phyloP scores from a whole-genome alignment of 1,284 basidiomycete species.

The Cutaneotrichosporon daszewskae region DNA sequence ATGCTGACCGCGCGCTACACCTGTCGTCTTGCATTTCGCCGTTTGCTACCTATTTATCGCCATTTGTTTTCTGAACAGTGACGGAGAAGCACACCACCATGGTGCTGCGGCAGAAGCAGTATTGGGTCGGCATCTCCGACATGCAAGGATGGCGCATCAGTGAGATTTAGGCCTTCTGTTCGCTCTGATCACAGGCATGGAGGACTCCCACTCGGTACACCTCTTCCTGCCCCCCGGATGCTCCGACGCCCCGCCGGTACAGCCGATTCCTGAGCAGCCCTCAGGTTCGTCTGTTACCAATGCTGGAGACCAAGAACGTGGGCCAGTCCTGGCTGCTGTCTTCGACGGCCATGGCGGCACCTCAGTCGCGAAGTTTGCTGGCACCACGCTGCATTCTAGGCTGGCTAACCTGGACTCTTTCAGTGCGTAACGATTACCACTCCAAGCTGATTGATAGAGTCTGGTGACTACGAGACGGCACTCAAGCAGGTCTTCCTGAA shows the following conservation, averaged over 20 bases:
- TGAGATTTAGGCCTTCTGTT: slow-evolving; percentile 49
- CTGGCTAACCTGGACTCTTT: slow-evolving; percentile 71
- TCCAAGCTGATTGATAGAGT: slow-evolving; percentile 30
- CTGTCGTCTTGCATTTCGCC: too few species aligned
- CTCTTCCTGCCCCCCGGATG: slow-evolving; percentile 50
- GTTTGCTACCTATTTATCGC: too few species aligned
- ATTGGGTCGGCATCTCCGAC: slow-evolving; percentile 79
- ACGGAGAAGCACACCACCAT: slow-evolving; percentile 77
- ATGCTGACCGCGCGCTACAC: slow-evolving; percentile 1
- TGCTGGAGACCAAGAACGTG: slow-evolving; percentile 55
- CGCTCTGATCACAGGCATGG: slow-evolving; percentile 60
- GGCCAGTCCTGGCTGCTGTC: slow-evolving; percentile 78
- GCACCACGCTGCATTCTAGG: slow-evolving; percentile 79
- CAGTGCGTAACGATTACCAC: slow-evolving; percentile 29
- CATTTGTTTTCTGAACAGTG: too few species aligned
- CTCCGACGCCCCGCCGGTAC: slow-evolving; percentile 43
- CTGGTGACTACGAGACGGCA: slow-evolving; percentile 66
- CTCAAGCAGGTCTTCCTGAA: slow-evolving; percentile 86
- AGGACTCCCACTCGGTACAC: slow-evolving; percentile 88
- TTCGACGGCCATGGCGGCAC: slow-evolving; percentile 98
- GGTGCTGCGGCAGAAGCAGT: slow-evolving; percentile 67
- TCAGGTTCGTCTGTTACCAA: slow-evolving; percentile 45
- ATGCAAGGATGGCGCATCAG: slow-evolving; percentile 99
- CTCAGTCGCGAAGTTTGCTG: slow-evolving; percentile 84
- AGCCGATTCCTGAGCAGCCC: slow-evolving; percentile 48